Percentiles rank a stretch among this genome's conserved stretches.
These are phyloP conservation scores for Baorangia bicolor DNA, from an alignment of 768 basidiomycete genomes.

Conservation along the genomic window DNA sequence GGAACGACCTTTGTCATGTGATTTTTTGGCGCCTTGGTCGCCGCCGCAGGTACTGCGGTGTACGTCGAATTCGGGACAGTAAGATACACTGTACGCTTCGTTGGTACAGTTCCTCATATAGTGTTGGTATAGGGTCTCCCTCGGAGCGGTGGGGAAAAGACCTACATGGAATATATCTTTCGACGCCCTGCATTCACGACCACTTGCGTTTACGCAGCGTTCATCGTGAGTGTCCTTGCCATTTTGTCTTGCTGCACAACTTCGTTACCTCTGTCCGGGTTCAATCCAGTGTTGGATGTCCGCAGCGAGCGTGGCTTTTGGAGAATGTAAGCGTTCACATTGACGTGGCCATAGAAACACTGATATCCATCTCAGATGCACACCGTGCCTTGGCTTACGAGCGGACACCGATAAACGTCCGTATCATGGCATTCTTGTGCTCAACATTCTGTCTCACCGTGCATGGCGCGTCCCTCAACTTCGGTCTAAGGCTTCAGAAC, in stretches of 20 bases:
- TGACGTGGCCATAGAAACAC: neutral
- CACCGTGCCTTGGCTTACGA: slow-evolving; percentile 51
- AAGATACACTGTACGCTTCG: slow-evolving; percentile 9
- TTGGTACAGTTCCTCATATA: neutral
- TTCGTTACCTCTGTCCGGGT: neutral
- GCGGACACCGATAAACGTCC: slow-evolving; percentile 47
- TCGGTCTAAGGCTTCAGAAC: slow-evolving; percentile 65
- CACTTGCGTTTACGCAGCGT: slow-evolving; percentile 57
- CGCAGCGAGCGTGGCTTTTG: slow-evolving; percentile 63
- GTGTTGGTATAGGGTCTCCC: slow-evolving; percentile 54
- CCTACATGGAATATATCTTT: slow-evolving; percentile 72
- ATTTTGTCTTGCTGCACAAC: neutral
- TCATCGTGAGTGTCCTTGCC: slow-evolving; percentile 44
- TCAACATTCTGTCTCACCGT: slow-evolving; percentile 55
- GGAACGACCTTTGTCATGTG: slow-evolving; percentile 69
- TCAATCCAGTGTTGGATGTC: slow-evolving; percentile 51
- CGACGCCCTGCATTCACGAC: slow-evolving; percentile 57
- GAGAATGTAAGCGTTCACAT: slow-evolving; percentile 55
- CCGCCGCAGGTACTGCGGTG: slow-evolving; percentile 65
- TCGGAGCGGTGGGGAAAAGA: slow-evolving; percentile 73
- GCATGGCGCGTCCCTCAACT: slow-evolving; percentile 52
- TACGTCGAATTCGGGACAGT: slow-evolving; percentile 76
- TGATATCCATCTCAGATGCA: slow-evolving; percentile 44
- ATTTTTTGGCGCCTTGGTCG: slow-evolving; percentile 64
- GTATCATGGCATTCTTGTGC: slow-evolving; percentile 53